phyloP scores from a whole-genome alignment of 225 moss, liverwort and hornwort species.

The Physcomitrium patens region DNA sequence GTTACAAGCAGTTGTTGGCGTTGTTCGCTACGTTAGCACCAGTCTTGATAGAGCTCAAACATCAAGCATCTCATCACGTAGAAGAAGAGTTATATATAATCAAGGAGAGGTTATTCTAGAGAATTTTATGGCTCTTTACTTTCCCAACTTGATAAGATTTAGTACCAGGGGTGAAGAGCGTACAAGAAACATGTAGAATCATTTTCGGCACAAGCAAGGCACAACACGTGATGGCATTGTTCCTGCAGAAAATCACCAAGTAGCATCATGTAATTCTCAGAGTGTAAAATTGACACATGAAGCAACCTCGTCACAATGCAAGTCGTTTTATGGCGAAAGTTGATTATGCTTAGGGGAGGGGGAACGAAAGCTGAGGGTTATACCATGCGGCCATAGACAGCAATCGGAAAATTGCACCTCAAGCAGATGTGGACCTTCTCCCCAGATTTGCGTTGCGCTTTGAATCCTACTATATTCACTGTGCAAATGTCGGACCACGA shows the following conservation, averaged over 20 bases:
- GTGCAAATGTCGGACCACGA: slow-evolving; percentile 45
- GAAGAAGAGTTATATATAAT: not conserved
- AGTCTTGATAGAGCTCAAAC: not conserved
- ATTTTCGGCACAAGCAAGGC: slow-evolving; percentile 76
- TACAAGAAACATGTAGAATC: slow-evolving; percentile 75
- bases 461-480: slow-evolving; percentile 54
- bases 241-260: slow-evolving; percentile 58
- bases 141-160: not conserved
- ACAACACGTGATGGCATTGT: slow-evolving; percentile 88
- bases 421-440: slow-evolving; percentile 83
- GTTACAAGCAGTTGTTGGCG: not conserved
- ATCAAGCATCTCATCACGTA: not conserved
- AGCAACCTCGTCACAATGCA: not conserved
- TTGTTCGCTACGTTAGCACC: not conserved
- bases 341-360: not conserved
- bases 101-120: not conserved
- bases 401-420: slow-evolving; percentile 90
- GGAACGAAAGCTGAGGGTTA: slow-evolving; percentile 24
- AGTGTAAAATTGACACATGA: not conserved
- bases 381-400: slow-evolving; percentile 84
- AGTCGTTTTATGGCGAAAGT: not conserved
- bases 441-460: slow-evolving; percentile 66
- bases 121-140: not conserved
- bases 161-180: slow-evolving; percentile 27
- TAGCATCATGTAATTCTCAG: not conserved